Percentiles rank a stretch among this genome's conserved stretches.
Evolutionary conservation across 1,139 yeast genomes (phyloP).

Genomic region (Suhomyces maxii): DNA sequence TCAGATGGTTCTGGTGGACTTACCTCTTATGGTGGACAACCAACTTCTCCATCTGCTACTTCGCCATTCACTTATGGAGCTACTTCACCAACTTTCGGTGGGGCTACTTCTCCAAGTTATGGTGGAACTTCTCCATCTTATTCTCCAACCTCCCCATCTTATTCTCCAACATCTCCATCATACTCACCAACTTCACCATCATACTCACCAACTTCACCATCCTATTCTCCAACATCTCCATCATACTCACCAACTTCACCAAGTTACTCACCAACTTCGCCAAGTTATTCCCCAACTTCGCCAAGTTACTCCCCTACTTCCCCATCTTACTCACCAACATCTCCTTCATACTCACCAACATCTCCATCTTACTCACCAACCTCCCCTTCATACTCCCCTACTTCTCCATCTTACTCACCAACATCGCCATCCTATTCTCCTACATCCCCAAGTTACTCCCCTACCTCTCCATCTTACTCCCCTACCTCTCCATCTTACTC

Average conservation of each 20-base stretch:
- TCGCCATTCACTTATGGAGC: slow-evolving; percentile 53
- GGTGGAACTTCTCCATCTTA: slow-evolving; percentile 55
- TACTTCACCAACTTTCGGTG: slow-evolving; percentile 52
- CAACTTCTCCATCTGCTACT: slow-evolving; percentile 53
- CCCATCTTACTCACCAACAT: slow-evolving; percentile 63
- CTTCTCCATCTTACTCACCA: slow-evolving; percentile 59
- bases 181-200: slow-evolving; percentile 75
- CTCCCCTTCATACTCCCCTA: slow-evolving; percentile 61
- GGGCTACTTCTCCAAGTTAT: slow-evolving; percentile 65
- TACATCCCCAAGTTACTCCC: slow-evolving; percentile 61
- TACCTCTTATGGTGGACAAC: slow-evolving; percentile 83
- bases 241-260: slow-evolving; percentile 54
- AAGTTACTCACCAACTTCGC: slow-evolving; percentile 61
- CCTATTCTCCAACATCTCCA: slow-evolving; percentile 76
- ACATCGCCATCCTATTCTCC: slow-evolving; percentile 62
- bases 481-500: slow-evolving; percentile 58
- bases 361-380: slow-evolving; percentile 48
- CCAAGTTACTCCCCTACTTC: slow-evolving; percentile 68
- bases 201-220: slow-evolving; percentile 73
- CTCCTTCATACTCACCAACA: slow-evolving; percentile 57
- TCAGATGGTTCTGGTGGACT: slow-evolving; percentile 86
- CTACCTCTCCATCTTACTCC: slow-evolving; percentile 55
- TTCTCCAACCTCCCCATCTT: slow-evolving; percentile 47
- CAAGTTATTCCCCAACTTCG: slow-evolving; percentile 61
- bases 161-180: slow-evolving; percentile 62